A percentile compares a stretch with the other conserved stretches of the same genome.
Evolutionary conservation across 345 rosid genomes (phyloP).

Genomic region (Aquilaria malaccensis): DNA sequence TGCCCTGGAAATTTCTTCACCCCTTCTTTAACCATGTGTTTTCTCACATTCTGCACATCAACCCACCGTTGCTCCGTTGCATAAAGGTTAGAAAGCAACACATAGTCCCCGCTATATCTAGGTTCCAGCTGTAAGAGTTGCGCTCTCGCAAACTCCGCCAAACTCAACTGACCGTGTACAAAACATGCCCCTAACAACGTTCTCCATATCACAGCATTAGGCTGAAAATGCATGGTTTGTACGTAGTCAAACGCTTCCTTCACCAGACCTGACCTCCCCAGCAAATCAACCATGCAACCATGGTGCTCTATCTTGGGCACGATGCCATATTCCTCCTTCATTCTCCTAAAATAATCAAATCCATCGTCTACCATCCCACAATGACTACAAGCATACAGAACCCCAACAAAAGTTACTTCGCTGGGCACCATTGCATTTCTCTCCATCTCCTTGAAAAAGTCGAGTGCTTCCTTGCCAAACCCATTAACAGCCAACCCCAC

Average conservation of each 20-base stretch:
- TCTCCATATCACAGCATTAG: constrained; percentile 81
- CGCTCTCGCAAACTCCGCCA: constrained; percentile 58
- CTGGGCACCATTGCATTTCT: constrained; percentile 38
- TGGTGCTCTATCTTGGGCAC: constrained; percentile 72
- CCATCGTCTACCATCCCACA: constrained; percentile 82
- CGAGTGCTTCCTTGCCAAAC: constrained; percentile 67
- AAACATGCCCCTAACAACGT: constrained; percentile 68
- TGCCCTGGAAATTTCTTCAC: constrained; percentile 66
- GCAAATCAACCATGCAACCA: constrained; percentile 88
- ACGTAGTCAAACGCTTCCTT: constrained; percentile 52
- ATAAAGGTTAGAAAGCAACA: constrained; percentile 75
- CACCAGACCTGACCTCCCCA: constrained; percentile 76
- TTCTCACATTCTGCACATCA: constrained; percentile 59
- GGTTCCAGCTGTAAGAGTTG: constrained; percentile 55
- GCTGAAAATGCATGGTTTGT: constrained; percentile 47
- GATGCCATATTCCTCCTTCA: constrained; percentile 57
- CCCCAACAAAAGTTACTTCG: constrained; percentile 73
- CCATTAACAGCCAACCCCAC: constrained; percentile 86
- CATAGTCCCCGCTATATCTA: constrained; percentile 70
- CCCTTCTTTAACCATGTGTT: constrained; percentile 45
- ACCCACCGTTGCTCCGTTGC: constrained; percentile 73
- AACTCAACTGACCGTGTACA: constrained; percentile 42
- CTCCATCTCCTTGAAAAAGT: constrained; percentile 50
- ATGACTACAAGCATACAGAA: constrained; percentile 85
- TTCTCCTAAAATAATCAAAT: constrained; percentile 49